Conservation (phyloP, 176 grass and related monocot genomes). For the Eleusine coracana region DNA sequence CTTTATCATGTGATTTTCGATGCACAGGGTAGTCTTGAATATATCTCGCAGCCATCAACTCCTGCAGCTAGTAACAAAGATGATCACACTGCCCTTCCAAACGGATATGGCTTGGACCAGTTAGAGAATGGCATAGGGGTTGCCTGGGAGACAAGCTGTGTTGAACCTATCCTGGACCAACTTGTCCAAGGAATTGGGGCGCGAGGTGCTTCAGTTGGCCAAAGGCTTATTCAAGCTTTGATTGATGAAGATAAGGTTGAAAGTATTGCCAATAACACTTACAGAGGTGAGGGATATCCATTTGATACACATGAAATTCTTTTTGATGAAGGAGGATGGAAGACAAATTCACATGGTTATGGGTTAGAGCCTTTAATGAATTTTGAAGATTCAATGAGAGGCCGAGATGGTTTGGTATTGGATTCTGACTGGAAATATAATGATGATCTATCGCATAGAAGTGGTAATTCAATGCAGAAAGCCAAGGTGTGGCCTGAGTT, state of each 20-base stretch:
- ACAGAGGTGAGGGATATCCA: constrained; percentile 45
- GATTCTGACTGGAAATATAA: constrained; percentile 67
- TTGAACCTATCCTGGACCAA: constrained; percentile 73
- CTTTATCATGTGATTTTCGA: constrained; percentile 10
- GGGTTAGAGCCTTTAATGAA: constrained; percentile 53
- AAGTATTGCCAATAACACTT: constrained; percentile 51
- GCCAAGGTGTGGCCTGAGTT: constrained; percentile 60
- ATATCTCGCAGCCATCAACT: constrained; percentile 66
- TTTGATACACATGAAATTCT: constrained; percentile 56
- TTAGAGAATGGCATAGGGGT: constrained; percentile 52
- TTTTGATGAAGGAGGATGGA: constrained; percentile 62
- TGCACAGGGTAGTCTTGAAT: constrained; percentile 68
- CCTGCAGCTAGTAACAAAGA: constrained; percentile 52
- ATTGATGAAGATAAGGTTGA: constrained; percentile 74
- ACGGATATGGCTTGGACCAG: constrained; percentile 52
- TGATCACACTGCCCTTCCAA: constrained; percentile 49
- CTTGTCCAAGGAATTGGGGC: constrained; percentile 60
- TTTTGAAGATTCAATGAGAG: constrained; percentile 52
- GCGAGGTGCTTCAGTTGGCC: constrained; percentile 55
- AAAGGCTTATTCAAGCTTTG: constrained; percentile 76
- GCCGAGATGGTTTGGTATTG: constrained; percentile 50
- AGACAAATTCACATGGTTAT: constrained; percentile 47
- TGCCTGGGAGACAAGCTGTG: constrained; percentile 58
- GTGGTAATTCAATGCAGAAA: constrained; percentile 45
- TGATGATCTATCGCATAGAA: constrained; percentile 51